phyloP scores from a whole-genome alignment of 2,329 filamentous ascomycete species.

The Hirsutella minnesotensis region DNA sequence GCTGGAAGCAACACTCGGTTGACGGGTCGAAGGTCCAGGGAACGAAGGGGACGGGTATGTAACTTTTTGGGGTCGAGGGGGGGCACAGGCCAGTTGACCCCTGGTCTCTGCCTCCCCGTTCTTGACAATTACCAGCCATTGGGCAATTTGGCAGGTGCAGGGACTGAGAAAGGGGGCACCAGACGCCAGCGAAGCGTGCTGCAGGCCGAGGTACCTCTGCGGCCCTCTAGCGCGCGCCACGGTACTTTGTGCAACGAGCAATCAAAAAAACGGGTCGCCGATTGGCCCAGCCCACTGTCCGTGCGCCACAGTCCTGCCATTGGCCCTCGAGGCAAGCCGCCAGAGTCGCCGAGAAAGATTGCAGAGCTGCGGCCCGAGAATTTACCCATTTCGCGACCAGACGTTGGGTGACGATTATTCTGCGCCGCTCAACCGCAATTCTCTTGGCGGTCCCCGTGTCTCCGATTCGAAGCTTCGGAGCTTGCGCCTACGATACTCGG shows the following conservation, averaged over 20 bases:
- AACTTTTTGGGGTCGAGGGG: conserved; percentile 18
- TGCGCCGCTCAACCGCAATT: neutral
- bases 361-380: conserved; percentile 4
- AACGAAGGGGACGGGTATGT: conserved; percentile 15
- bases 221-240: neutral
- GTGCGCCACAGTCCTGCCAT: conserved; percentile 16
- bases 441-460: no score
- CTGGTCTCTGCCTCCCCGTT: conserved; percentile 9
- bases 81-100: conserved; percentile 9
- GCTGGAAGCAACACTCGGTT: conserved; percentile 2
- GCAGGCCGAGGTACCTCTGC: neutral
- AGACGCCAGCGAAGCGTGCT: conserved; percentile 15
- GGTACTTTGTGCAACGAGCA: neutral
- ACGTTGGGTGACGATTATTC: neutral
- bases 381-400: conserved; percentile 3
- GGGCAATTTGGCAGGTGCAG: conserved; percentile 31
- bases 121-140: conserved; percentile 10
- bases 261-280: neutral
- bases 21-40: conserved; percentile 1
- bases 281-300: conserved; percentile 16
- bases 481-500: no score
- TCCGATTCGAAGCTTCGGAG: no score
- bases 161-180: conserved; percentile 30
- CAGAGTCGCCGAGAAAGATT: conserved; percentile 15
- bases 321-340: conserved; percentile 10